phyloP scores from a whole-genome alignment of 805 yeast genomes.

The Vanderwaltozyma verrucispora region DNA sequence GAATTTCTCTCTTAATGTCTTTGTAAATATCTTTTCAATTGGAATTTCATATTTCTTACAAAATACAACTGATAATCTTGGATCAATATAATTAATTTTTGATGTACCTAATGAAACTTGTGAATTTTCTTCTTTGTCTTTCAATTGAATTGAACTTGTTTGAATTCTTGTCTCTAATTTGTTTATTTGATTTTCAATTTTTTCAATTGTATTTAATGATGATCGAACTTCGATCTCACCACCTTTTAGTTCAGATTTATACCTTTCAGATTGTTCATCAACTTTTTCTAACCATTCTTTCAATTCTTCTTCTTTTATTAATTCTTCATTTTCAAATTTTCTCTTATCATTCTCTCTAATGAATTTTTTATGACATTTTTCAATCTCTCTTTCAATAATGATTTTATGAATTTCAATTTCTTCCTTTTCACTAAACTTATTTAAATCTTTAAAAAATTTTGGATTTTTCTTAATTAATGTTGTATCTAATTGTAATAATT shows the following conservation, averaged over 20 bases:
- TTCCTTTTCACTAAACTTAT: conserved; percentile 56
- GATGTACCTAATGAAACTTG: conserved; percentile 90
- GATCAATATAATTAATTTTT: conserved; percentile 91
- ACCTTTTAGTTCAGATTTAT: conserved; percentile 45
- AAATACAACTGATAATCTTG: conserved; percentile 81
- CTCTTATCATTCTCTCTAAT: conserved; percentile 69
- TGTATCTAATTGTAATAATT: conserved; percentile 58
- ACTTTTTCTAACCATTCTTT: conserved; percentile 48
- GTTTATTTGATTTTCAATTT: conserved; percentile 59
- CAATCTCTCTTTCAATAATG: conserved; percentile 57
- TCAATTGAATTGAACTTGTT: conserved; percentile 61
- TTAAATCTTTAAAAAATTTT: conserved; percentile 55
- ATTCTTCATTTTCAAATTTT: conserved; percentile 44
- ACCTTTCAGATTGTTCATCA: conserved; percentile 41
- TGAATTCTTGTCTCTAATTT: conserved; percentile 61
- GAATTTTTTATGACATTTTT: conserved; percentile 53
- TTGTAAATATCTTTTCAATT: conserved; percentile 82
- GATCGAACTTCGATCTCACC: conserved; percentile 49
- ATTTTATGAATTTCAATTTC: conserved; percentile 45
- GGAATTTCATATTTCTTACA: conserved; percentile 82
- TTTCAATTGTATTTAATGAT: conserved; percentile 47
- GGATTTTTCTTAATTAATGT: conserved; percentile 38
- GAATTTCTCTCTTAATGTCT: conserved; percentile 85
- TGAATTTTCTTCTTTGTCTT: conserved; percentile 90
- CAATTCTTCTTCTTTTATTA: conserved; percentile 44